Evolutionary conservation across 805 yeast genomes (phyloP).

Genomic region (Pichia gijzeniarum): DNA sequence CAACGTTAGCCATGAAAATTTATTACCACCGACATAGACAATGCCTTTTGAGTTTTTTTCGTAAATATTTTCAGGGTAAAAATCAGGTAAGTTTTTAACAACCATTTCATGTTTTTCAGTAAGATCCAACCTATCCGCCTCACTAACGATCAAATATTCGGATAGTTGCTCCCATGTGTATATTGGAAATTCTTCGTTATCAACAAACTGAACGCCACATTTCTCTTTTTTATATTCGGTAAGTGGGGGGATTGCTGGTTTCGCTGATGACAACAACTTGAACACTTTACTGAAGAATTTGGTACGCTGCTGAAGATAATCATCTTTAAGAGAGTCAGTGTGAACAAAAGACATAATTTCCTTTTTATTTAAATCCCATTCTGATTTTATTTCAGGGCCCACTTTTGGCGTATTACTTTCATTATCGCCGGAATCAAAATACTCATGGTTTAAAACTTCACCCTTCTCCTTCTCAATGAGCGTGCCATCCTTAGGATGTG

Average conservation of each 20-base stretch:
- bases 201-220: background rate
- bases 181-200: background rate
- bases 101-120: constrained; percentile 40
- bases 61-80: constrained; percentile 40
- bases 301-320: background rate
- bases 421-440: constrained; percentile 8
- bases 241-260: constrained; percentile 35
- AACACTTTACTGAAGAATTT: constrained; percentile 5
- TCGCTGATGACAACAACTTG: constrained; percentile 24
- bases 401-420: constrained; percentile 13
- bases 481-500: background rate
- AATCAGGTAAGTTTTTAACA: constrained; percentile 40
- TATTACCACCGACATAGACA: constrained; percentile 74
- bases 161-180: constrained; percentile 29
- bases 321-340: background rate
- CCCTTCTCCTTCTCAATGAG: too few species aligned
- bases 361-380: constrained; percentile 4
- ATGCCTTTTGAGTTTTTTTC: constrained; percentile 43
- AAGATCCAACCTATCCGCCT: constrained; percentile 39
- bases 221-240: background rate
- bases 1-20: constrained; percentile 61
- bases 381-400: background rate
- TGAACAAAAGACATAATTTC: background rate
- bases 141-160: constrained; percentile 40
- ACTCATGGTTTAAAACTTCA: background rate